A percentile compares a stretch with the other conserved stretches of the same genome.
Conservation (phyloP, 176 grass and related monocot genomes). For the Bonia amplexicaulis region DNA sequence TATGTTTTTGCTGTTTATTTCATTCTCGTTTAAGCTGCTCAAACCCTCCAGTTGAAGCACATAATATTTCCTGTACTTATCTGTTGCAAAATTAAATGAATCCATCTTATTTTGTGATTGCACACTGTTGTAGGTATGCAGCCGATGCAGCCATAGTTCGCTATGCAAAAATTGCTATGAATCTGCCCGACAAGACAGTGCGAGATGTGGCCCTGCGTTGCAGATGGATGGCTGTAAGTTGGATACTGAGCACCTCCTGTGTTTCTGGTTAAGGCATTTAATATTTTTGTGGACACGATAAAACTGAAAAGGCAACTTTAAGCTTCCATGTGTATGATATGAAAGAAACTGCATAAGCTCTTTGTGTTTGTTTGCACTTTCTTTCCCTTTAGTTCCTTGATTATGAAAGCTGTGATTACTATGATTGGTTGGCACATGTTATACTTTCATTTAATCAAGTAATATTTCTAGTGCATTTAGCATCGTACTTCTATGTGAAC, state of each 20-base stretch:
- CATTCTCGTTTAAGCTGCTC: background rate
- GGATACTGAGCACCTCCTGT: background rate
- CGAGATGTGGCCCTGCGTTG: slow-evolving; percentile 57
- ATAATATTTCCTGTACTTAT: background rate
- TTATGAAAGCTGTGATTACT: background rate
- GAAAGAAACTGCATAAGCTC: background rate
- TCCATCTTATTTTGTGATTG: slow-evolving; percentile 24
- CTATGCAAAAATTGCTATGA: slow-evolving; percentile 60
- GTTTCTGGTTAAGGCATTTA: background rate
- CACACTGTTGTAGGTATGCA: slow-evolving; percentile 25
- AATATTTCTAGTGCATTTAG: background rate
- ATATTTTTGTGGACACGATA: background rate
- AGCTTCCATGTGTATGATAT: background rate
- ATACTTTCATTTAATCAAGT: background rate
- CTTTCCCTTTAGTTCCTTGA: background rate
- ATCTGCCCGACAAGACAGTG: slow-evolving; percentile 47
- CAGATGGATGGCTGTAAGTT: slow-evolving; percentile 63
- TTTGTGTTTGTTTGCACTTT: background rate
- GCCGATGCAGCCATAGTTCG: slow-evolving; percentile 37
- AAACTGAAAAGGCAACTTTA: background rate
- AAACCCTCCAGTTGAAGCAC: background rate
- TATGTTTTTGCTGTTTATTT: background rate
- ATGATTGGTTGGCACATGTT: background rate
- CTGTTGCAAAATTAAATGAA: background rate
- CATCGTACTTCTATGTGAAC: background rate